phyloP scores from a whole-genome alignment of 2,329 filamentous ascomycete genomes.

The Sporothrix globosa region DNA sequence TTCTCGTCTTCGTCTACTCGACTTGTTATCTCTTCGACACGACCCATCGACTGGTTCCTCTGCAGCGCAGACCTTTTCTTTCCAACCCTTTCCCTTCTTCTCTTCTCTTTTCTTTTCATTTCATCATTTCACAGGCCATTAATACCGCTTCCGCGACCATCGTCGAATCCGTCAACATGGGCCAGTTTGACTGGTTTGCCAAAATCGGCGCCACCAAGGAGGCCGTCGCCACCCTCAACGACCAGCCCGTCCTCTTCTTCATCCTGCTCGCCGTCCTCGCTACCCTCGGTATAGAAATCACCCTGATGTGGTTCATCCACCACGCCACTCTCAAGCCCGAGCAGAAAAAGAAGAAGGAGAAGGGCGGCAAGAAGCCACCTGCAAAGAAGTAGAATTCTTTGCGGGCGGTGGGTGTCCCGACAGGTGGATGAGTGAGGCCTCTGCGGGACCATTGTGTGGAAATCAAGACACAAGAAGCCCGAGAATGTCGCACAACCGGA shows the following conservation, averaged over 20 bases:
- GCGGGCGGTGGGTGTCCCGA: too few relatives aligned
- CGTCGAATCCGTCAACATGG: conserved; percentile 39
- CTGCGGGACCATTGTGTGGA: too few relatives aligned
- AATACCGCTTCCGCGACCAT: not conserved
- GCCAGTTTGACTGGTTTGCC: conserved; percentile 61
- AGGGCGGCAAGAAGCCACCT: conserved; percentile 41
- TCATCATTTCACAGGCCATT: too few relatives aligned
- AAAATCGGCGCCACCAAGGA: conserved; percentile 61
- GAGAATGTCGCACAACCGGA: not conserved
- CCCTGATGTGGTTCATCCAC: conserved; percentile 62
- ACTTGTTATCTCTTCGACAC: not conserved
- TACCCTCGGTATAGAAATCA: conserved; percentile 51
- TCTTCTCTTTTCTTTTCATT: not conserved
- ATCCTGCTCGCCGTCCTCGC: conserved; percentile 60
- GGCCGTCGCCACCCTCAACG: conserved; percentile 63
- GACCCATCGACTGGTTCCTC: conserved; percentile 22
- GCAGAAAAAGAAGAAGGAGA: conserved; percentile 59
- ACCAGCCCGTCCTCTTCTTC: conserved; percentile 63
- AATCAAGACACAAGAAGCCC: too few relatives aligned
- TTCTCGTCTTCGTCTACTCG: not conserved
- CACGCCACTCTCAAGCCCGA: conserved; percentile 63
- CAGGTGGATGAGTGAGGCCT: too few relatives aligned
- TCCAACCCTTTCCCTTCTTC: not conserved
- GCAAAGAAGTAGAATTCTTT: conserved; percentile 32
- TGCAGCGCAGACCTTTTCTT: conserved; percentile 25